Evolutionary conservation across 2,329 filamentous ascomycete species (phyloP), one percentile per base, ranked within the genome.

Genomic region (Trichoderma gracile): DNA sequence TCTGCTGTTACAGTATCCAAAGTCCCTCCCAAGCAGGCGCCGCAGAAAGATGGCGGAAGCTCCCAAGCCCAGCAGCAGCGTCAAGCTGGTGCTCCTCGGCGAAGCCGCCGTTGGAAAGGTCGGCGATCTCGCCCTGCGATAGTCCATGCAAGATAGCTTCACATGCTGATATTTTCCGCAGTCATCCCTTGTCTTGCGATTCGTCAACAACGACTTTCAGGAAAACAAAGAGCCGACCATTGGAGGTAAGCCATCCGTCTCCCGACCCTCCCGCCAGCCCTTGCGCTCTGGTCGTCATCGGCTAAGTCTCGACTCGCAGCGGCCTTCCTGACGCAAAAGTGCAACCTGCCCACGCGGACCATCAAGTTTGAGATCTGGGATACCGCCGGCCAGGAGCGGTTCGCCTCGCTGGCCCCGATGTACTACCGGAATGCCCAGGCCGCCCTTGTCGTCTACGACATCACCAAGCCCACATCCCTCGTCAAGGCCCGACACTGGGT

Each of bases 151-250:
- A 57, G 17, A 49, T 15, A 9, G 30, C 6, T 49, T 14, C 9
- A 14, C 42, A 2, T 38, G 47, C 69, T 78, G 67, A 74, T 68
- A 61, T 57, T 63, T 68, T 66, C 63, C 43, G 66, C 73, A 96
- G 95, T 98, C 95, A 56, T 99, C 95, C 52, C 88, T 99, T 65
- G 95, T 99, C 68, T 86, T 99, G 76, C 92, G 95, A 75, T 99
- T 99, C 80, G 95, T 99, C 76, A 98, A 98, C 85, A 95, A 99
- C 81, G 94, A 98, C 80, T 99, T 99, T 75, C 95, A 99, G 82
- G 95, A 98, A 81, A 98, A 98, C 81, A 98, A 98, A 84, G 95
- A 99, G 78, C 95, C 95, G 67, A 99, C 95, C 69, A 99, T 99
- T 80, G 95, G 95, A 84, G 93, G 93, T 96, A 85, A 69, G 84